A percentile compares a stretch with the other conserved stretches of the same genome.
These are phyloP conservation scores for Malassezia furfur DNA, from an alignment of 1,284 basidiomycete genomes.

Conservation along the genomic window DNA sequence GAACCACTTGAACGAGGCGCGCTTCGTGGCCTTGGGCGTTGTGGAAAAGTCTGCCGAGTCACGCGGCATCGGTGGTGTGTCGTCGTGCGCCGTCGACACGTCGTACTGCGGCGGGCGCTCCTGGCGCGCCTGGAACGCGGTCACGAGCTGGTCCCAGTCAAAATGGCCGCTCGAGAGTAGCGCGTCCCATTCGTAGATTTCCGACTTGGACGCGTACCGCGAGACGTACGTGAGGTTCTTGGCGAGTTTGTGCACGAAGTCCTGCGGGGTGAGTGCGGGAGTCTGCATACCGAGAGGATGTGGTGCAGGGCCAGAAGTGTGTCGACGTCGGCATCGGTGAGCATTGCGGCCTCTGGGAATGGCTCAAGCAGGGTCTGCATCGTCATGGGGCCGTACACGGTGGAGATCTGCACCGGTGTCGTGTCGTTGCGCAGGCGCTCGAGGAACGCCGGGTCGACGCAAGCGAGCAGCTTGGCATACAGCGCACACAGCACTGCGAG, in stretches of 20 bases:
- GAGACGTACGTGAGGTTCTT: conserved; percentile 13
- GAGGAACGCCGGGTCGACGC: conserved; percentile 6
- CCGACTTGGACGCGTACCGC: conserved; percentile 3
- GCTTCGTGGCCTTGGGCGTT: too few relatives aligned
- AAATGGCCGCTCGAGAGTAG: conserved; percentile 6
- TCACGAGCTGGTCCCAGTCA: conserved; percentile 12
- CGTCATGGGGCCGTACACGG: neutral
- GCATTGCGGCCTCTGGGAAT: neutral
- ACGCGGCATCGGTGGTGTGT: too few relatives aligned
- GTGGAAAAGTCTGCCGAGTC: too few relatives aligned
- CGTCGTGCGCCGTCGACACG: too few relatives aligned
- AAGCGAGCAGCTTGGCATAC: conserved; percentile 13
- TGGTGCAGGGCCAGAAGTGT: neutral
- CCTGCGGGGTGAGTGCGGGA: neutral
- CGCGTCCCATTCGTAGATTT: conserved; percentile 14
- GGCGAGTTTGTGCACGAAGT: conserved; percentile 9
- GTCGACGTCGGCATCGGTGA: neutral
- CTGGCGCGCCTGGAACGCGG: neutral
- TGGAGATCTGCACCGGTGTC: neutral
- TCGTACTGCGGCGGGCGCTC: conserved; percentile 2
- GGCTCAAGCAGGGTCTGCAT: neutral
- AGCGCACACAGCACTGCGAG: conserved; percentile 8
- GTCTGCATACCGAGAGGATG: neutral
- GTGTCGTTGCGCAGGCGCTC: neutral
- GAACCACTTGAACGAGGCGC: too few relatives aligned